Base-by-base conservation (phyloP, 306 rosid species). In the Vigna hirtella region DNA sequence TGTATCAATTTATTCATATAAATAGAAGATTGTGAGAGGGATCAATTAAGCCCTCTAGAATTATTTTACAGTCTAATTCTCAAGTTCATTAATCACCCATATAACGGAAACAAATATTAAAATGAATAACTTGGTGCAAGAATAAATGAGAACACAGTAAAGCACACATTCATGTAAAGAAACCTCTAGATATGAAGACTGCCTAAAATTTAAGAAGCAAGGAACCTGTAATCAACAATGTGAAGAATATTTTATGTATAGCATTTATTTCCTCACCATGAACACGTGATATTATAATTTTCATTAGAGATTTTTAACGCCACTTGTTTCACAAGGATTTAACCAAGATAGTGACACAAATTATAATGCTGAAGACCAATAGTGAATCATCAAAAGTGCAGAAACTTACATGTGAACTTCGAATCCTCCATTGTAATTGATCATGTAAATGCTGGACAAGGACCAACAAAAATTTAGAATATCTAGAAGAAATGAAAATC, bases 341-440 rank as follows among this genome's bases (percentile, higher is more conserved):
- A 65, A 48, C 69, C 70, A 40, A 55, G 58, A 71, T 13, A 47
- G 61, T 42, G 57, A 76, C 26, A 28, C 48, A 55, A 71, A 71
- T 38, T 76, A 70, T 6, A 48, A 70, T 56, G 70, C 70, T 58
- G 42, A 69, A 78, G 36, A 17, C 22, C 59, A 42, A 5, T 16
- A 55, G 18, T 6, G 49, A 67, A 18, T 45, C 65, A 75, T 55
- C 65, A 55, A 20, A 84, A 62, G 79, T 76, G 75, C 40, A 50
- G 73, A 79, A 79, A 71, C 98, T 95, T 87, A 92, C 98, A 88
- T 90, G 97, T n/a, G 98, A 92, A 79, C 88, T 92, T 79, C 97
- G 92, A 68, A 95, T 91, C 90, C 89, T 91, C 98, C 92, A 90
- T 83, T 91, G 98, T 88, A 95, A 86, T 72, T 93, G 96, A 85